A percentile compares a stretch with the other conserved stretches of the same genome.
These are phyloP conservation scores for Penicillium sp. DNA, from an alignment of 2,329 filamentous ascomycete genomes.

Conservation along the genomic window DNA sequence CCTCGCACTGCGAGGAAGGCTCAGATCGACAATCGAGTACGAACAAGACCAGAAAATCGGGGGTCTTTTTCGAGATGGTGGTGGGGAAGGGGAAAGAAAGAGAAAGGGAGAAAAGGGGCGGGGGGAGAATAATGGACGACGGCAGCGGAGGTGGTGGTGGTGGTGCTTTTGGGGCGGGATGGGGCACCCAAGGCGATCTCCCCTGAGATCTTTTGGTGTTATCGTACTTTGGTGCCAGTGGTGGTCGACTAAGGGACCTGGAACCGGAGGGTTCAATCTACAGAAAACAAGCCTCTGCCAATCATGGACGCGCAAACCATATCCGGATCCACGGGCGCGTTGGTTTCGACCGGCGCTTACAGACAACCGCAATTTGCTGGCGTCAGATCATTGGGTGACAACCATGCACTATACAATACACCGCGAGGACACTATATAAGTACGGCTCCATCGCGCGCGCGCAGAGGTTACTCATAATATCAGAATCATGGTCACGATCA, in stretches of 20 bases:
- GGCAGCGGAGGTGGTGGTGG: slow-evolving; percentile 13
- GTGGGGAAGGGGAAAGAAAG: slow-evolving; percentile 10
- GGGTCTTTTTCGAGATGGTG: slow-evolving; percentile 3
- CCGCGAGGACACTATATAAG: too few relatives aligned
- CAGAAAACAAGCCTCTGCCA: slow-evolving; percentile 23
- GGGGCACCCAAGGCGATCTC: slow-evolving; percentile 1
- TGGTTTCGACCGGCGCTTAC: too few relatives aligned
- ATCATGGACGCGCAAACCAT: slow-evolving; percentile 14
- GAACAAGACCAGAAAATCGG: slow-evolving; percentile 4
- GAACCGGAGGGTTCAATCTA: slow-evolving; percentile 16
- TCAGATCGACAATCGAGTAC: slow-evolving; percentile 8
- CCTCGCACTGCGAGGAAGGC: slow-evolving; percentile 28
- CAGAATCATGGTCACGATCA: too few relatives aligned
- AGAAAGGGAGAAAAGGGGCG: slow-evolving; percentile 13
- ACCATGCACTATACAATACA: too few relatives aligned
- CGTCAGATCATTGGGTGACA: too few relatives aligned
- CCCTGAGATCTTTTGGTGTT: too few relatives aligned
- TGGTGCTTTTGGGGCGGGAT: slow-evolving; percentile 19
- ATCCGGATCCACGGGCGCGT: slow-evolving; percentile 5
- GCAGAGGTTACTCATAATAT: too few relatives aligned
- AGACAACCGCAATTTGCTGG: too few relatives aligned
- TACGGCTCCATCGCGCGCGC: too few relatives aligned
- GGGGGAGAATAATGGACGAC: slow-evolving; percentile 9
- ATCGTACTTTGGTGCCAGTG: too few relatives aligned
- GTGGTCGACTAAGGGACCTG: background rate